Evolutionary conservation across 768 basidiomycete species (phyloP).

Genomic region (Holtermannia corniformis): DNA sequence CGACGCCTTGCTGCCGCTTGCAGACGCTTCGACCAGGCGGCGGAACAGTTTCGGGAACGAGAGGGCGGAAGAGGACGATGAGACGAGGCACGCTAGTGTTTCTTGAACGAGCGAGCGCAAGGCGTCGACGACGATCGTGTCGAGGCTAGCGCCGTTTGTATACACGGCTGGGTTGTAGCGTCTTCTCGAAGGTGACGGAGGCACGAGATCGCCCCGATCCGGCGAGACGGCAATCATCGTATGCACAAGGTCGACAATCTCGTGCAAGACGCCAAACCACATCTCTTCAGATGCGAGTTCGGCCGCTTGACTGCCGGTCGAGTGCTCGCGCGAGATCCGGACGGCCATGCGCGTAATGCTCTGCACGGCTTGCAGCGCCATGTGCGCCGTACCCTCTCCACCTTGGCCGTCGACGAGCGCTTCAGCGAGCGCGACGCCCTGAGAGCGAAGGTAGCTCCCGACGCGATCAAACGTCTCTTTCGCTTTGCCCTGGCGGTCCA

Average conservation of each 20-base stretch:
- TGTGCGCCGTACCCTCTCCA: slow-evolving; percentile 8
- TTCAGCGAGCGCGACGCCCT: slow-evolving; percentile 22
- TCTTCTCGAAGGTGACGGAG: not conserved
- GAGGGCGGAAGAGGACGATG: slow-evolving; percentile 68
- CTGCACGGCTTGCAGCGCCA: slow-evolving; percentile 43
- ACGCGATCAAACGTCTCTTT: slow-evolving; percentile 59
- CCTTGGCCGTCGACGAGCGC: slow-evolving; percentile 7
- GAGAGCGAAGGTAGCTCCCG: slow-evolving; percentile 42
- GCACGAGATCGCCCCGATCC: slow-evolving; percentile 3
- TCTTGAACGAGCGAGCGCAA: slow-evolving; percentile 70
- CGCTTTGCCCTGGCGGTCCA: slow-evolving; percentile 57
- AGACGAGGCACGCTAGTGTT: slow-evolving; percentile 73
- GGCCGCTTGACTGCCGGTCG: too few species aligned
- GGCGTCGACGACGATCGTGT: slow-evolving; percentile 43
- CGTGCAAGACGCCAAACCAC: slow-evolving; percentile 77
- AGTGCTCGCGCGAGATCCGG: slow-evolving; percentile 57
- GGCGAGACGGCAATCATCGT: slow-evolving; percentile 43
- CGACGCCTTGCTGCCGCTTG: slow-evolving; percentile 40
- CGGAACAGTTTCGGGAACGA: slow-evolving; percentile 92
- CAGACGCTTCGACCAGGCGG: slow-evolving; percentile 68
- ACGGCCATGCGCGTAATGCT: slow-evolving; percentile 56
- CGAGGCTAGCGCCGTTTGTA: slow-evolving; percentile 1
- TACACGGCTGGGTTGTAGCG: not conserved
- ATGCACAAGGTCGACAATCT: slow-evolving; percentile 73
- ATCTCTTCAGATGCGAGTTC: slow-evolving; percentile 60